Percentiles rank a stretch among this genome's conserved stretches.
Conservation (phyloP, 2,329 filamentous ascomycete genomes). For the Fusarium clavum region DNA sequence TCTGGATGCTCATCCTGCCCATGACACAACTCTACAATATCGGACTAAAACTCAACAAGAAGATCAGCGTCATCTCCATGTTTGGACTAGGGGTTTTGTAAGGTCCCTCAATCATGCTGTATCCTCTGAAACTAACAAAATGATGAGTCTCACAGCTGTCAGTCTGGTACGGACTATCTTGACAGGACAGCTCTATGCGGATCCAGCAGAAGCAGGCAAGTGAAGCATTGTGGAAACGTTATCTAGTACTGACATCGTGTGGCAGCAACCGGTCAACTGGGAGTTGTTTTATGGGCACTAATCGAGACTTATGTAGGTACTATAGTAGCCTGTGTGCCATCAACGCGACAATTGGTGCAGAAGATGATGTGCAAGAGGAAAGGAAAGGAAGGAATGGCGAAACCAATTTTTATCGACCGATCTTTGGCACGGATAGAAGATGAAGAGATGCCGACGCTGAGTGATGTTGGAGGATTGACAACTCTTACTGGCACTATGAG, state of each 20-base stretch:
- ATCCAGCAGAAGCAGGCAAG: background rate
- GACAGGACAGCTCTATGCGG: background rate
- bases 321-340: background rate
- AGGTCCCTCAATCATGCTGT: background rate
- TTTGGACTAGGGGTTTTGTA: slow-evolving; percentile 7
- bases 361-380: background rate
- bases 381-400: accelerated
- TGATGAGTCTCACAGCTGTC: background rate
- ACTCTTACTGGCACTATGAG: background rate
- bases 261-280: background rate
- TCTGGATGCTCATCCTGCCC: slow-evolving; percentile 22
- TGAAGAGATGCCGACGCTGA: background rate
- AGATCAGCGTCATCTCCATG: background rate
- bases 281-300: background rate
- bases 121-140: background rate
- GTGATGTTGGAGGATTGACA: background rate
- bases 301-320: slow-evolving; percentile 4
- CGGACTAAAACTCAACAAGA: background rate
- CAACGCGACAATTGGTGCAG: background rate
- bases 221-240: background rate
- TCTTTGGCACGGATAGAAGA: background rate
- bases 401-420: background rate
- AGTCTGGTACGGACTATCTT: background rate
- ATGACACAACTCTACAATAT: slow-evolving; percentile 12
- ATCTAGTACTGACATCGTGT: background rate